Evolutionary conservation across 176 grass and related monocot genomes (phyloP).

Genomic region (Aegilops umbellulata): DNA sequence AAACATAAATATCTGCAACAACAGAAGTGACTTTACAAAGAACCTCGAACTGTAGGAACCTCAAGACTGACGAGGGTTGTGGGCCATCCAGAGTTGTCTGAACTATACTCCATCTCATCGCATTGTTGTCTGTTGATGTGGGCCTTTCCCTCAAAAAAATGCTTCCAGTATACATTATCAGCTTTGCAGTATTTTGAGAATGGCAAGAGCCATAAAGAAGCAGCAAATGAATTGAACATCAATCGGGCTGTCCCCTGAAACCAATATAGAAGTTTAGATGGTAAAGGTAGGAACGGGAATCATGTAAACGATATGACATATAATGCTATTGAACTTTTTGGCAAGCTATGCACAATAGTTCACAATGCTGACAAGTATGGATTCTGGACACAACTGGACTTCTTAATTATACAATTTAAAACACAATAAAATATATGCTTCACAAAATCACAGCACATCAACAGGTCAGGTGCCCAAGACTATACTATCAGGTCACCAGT

Average conservation of each 20-base stretch:
- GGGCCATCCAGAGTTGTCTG: conserved; percentile 76
- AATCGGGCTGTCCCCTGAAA: conserved; percentile 86
- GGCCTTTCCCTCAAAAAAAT: conserved; percentile 76
- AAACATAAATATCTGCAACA: conserved; percentile 19
- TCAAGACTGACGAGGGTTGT: conserved; percentile 85
- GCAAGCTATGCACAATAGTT: conserved; percentile 1
- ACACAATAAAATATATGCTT: neutral
- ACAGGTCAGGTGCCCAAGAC: neutral
- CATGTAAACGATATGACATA: neutral
- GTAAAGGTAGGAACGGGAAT: neutral
- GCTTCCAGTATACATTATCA: conserved; percentile 95
- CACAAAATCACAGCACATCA: neutral
- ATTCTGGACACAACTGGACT: neutral
- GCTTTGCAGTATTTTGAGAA: conserved; percentile 93
- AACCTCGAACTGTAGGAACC: conserved; percentile 81
- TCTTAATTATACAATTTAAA: conserved; percentile 16
- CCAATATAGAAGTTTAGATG: conserved; percentile 24
- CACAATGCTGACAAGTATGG: neutral
- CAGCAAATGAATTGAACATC: conserved; percentile 91
- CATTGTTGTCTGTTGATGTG: conserved; percentile 65
- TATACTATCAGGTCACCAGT: neutral
- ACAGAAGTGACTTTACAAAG: conserved; percentile 28
- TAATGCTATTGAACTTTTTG: neutral
- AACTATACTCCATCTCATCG: conserved; percentile 73
- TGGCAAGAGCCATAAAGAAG: conserved; percentile 88